Percentiles rank a stretch among this genome's conserved stretches.
Evolutionary conservation across 495 filamentous ascomycete species (phyloP).

Genomic region (Platismatia glauca): DNA sequence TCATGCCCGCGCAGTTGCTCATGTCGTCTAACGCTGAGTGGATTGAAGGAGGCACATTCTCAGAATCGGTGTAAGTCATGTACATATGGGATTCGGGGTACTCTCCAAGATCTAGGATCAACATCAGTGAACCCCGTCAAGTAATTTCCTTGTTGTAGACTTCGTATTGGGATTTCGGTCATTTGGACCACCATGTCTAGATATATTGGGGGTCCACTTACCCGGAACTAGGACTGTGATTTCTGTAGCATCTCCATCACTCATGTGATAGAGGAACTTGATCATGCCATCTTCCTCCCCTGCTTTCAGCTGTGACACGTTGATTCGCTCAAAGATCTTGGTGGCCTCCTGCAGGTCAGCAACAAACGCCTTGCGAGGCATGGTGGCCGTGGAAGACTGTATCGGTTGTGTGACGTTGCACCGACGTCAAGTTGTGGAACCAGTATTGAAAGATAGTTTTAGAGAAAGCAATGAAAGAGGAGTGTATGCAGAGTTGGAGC

Average conservation of each 20-base stretch:
- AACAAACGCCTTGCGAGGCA: conserved; percentile 50
- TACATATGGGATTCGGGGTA: conserved; percentile 57
- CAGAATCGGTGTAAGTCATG: conserved; percentile 48
- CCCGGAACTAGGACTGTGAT: conserved; percentile 48
- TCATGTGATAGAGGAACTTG: conserved; percentile 41
- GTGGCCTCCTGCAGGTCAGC: conserved; percentile 41
- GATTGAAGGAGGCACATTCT: conserved; percentile 39
- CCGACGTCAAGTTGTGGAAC: neutral
- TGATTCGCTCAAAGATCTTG: conserved; percentile 26
- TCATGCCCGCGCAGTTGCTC: conserved; percentile 24
- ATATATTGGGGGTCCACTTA: conserved; percentile 27
- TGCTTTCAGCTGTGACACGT: conserved; percentile 39
- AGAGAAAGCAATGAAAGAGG: neutral
- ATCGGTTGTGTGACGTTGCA: neutral
- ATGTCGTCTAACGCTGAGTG: conserved; percentile 39
- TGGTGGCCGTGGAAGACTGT: conserved; percentile 24
- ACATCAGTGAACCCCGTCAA: conserved; percentile 19
- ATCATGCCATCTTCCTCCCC: conserved; percentile 58
- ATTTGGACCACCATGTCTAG: neutral
- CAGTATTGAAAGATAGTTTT: neutral
- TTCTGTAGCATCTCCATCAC: conserved; percentile 30
- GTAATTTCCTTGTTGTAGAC: neutral
- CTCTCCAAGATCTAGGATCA: conserved; percentile 45
- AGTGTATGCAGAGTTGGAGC: neutral
- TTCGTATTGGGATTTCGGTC: too few relatives aligned